These are phyloP conservation scores for Ustilago loliicola DNA, from an alignment of 1,284 basidiomycete genomes.

Conservation along the genomic window DNA sequence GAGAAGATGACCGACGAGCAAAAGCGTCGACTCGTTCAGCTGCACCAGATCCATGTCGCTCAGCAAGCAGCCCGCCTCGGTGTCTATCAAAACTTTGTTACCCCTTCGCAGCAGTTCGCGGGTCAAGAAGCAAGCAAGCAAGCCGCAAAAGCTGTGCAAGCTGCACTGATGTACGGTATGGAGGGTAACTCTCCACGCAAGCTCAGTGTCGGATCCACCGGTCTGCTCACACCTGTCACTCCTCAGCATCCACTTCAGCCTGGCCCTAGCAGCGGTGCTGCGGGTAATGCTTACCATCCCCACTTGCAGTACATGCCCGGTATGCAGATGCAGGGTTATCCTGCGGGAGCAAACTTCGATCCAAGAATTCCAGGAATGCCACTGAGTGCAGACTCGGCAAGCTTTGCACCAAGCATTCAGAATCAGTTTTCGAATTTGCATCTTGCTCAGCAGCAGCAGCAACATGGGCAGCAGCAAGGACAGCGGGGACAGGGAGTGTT, in stretches of 20 bases:
- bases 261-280: constrained; percentile 22
- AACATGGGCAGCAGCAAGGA: constrained; percentile 10
- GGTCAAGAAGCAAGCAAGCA: constrained; percentile 53
- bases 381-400: constrained; percentile 39
- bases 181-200: constrained; percentile 49
- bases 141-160: constrained; percentile 53
- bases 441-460: constrained; percentile 32
- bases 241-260: constrained; percentile 51
- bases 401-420: constrained; percentile 44
- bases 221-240: constrained; percentile 48
- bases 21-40: constrained; percentile 38
- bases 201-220: constrained; percentile 43
- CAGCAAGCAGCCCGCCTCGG: constrained; percentile 44
- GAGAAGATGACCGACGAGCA: constrained; percentile 51
- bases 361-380: constrained; percentile 41
- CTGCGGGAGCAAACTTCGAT: constrained; percentile 20
- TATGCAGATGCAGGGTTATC: constrained; percentile 26
- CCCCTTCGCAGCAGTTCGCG: constrained; percentile 48
- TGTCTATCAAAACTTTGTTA: constrained; percentile 55
- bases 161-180: constrained; percentile 56
- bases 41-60: constrained; percentile 50
- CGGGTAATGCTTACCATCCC: constrained; percentile 6
- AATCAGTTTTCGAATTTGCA: constrained; percentile 47
- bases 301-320: constrained; percentile 15
- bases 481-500: constrained; percentile 30